Evolutionary conservation across 805 yeast species (phyloP).

Genomic region (Metschnikowia anglica): DNA sequence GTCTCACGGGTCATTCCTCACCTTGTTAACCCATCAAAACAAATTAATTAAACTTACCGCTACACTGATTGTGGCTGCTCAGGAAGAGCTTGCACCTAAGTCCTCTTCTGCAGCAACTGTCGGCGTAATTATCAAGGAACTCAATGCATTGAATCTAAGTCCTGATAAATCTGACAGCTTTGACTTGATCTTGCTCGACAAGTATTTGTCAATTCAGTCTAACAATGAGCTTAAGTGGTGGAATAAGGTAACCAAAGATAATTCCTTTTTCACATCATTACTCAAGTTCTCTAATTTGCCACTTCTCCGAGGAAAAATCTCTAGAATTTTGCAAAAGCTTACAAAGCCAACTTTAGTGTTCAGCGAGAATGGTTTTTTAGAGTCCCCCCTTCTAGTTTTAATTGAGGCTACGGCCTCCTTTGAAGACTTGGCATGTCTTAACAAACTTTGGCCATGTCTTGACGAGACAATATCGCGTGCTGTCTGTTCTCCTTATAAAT

Average conservation of each 20-base stretch:
- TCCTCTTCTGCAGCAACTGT: slow-evolving; percentile 22
- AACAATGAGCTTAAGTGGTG: slow-evolving; percentile 80
- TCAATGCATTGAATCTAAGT: slow-evolving; percentile 4
- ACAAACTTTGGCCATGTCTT: slow-evolving; percentile 56
- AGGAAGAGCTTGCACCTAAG: slow-evolving; percentile 20
- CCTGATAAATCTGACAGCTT: slow-evolving; percentile 42
- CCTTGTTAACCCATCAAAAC: slow-evolving; percentile 43
- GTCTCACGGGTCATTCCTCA: slow-evolving; percentile 34
- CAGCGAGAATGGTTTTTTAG: slow-evolving; percentile 34
- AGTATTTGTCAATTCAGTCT: slow-evolving; percentile 52
- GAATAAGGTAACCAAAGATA: slow-evolving; percentile 45
- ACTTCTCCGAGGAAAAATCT: slow-evolving; percentile 12
- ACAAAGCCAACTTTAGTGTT: slow-evolving; percentile 16
- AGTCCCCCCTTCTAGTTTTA: slow-evolving; percentile 56
- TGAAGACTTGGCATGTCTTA: slow-evolving; percentile 9
- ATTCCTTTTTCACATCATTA: slow-evolving; percentile 68
- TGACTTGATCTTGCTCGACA: slow-evolving; percentile 59
- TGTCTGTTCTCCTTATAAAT: slow-evolving; percentile 77
- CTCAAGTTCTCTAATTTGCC: slow-evolving; percentile 41
- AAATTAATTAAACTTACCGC: slow-evolving; percentile 49
- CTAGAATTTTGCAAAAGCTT: slow-evolving; percentile 16
- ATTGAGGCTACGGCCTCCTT: slow-evolving; percentile 44
- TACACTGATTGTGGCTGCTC: slow-evolving; percentile 44
- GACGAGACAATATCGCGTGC: slow-evolving; percentile 77
- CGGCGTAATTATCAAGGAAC: slow-evolving; percentile 8